These are phyloP conservation scores for Ceriops tagal DNA, from an alignment of 345 rosid genomes.

Conservation along the genomic window DNA sequence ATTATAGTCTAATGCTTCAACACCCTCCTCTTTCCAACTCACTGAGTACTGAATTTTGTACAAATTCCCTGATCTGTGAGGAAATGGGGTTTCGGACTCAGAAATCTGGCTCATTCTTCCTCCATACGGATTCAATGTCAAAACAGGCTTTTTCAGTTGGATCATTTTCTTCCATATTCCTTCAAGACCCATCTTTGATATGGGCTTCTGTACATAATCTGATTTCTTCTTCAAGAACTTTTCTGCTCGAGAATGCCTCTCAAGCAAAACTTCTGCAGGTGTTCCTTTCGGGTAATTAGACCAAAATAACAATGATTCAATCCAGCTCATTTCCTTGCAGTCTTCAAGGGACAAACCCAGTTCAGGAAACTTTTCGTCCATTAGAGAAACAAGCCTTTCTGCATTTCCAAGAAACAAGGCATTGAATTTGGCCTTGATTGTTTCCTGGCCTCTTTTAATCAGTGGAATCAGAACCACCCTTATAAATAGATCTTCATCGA, in stretches of 20 bases:
- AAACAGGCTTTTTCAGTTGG: constrained; percentile 30
- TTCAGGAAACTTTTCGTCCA: constrained; percentile 42
- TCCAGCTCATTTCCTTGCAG: constrained; percentile 52
- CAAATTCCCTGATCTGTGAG: constrained; percentile 55
- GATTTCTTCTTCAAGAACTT: constrained; percentile 64
- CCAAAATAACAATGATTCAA: constrained; percentile 40
- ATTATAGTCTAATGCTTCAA: constrained; percentile 15
- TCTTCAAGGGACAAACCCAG: constrained; percentile 43
- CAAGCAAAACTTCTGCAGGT: constrained; percentile 39
- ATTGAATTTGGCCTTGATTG: constrained; percentile 9
- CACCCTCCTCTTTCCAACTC: constrained; percentile 40
- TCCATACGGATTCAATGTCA: constrained; percentile 56
- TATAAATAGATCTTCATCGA: constrained; percentile 50
- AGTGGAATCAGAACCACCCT: constrained; percentile 44
- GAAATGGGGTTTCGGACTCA: constrained; percentile 44
- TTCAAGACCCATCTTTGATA: constrained; percentile 36
- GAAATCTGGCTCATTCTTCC: constrained; percentile 61
- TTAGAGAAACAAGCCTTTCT: constrained; percentile 8
- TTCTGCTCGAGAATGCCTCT: constrained; percentile 35
- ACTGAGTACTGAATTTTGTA: constrained; percentile 46
- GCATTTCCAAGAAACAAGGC: constrained; percentile 20
- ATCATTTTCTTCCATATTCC: constrained; percentile 54
- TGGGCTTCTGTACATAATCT: constrained; percentile 50
- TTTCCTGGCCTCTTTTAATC: constrained; percentile 19
- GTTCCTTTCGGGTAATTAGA: constrained; percentile 18